phyloP scores from a whole-genome alignment of 2,329 filamentous ascomycete genomes.

The Pyrenochaeta sp. region DNA sequence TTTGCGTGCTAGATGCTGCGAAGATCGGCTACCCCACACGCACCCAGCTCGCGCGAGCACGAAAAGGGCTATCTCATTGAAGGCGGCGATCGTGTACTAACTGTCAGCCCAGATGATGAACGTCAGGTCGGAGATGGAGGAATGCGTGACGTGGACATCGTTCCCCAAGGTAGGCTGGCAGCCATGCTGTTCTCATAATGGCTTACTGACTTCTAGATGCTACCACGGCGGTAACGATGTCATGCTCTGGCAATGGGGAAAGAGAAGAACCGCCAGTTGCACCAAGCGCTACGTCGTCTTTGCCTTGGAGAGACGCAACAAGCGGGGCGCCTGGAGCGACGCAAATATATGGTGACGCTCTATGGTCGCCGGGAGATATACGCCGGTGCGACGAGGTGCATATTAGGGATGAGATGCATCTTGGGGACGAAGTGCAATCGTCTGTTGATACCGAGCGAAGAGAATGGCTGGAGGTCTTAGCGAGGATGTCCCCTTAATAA shows the following conservation, averaged over 20 bases:
- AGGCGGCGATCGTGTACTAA: not conserved
- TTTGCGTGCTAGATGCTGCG: too few relatives aligned
- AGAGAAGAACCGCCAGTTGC: not conserved
- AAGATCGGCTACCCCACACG: too few relatives aligned
- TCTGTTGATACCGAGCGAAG: not conserved
- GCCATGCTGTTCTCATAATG: not conserved
- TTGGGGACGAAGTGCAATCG: not conserved
- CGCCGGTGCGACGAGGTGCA: not conserved
- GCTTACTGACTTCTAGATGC: not conserved
- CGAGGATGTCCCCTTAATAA: not conserved
- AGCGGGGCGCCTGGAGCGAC: not conserved
- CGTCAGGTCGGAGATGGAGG: not conserved
- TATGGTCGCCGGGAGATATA: not conserved
- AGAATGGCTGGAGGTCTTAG: not conserved
- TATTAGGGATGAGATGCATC: not conserved
- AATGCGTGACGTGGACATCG: not conserved
- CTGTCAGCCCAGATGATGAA: not conserved
- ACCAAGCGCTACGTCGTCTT: not conserved
- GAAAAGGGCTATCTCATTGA: too few relatives aligned
- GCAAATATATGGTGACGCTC: not conserved
- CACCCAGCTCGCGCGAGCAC: too few relatives aligned
- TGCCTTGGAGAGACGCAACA: not conserved
- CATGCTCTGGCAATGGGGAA: not conserved
- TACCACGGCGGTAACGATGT: not conserved
- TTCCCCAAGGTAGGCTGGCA: not conserved